Base-by-base conservation (phyloP, 305 asterid species). In the Fraxinus xanthoxyloides region DNA sequence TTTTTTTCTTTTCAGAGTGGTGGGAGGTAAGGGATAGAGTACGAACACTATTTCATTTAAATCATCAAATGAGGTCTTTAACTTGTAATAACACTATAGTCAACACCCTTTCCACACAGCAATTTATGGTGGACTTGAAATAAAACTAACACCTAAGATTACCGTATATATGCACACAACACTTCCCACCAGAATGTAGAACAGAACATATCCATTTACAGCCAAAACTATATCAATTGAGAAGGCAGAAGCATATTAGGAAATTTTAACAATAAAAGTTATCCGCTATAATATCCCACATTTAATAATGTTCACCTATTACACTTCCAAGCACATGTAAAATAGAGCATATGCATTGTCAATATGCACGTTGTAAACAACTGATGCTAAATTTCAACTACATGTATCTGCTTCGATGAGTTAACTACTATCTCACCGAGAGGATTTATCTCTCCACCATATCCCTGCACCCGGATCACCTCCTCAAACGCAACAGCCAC, bases 401-500 rank as follows among this genome's bases (percentile, higher is more conserved):
- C 77, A 61, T 69, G 46, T 24, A 77, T 75, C 72, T 75, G 69
- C 24, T n/a, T 77, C 69, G 24, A 40, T 0, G 21, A 61, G 26
- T 63, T 21, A 35, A 82, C 26, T 34, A 46, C 46, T 26, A 78
- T 82, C 92, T 87, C 84, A 96, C 99, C 97, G 54, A 96, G 93
- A 81, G 99, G 98, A 85, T 96, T 96, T 77, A 93, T 89, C 92
- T 93, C 99, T 82, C 98, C 98, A 67, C 97, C 95, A 85, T 96
- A 96, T 23, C 99, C 99, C 76, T 96, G 98, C 76, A 90, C 93
- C 81, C 98, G 89, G 38, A 92, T 90, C 72, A 96, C 99, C 80
- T 96, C 99, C 88, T 96, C 99, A 61, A 94, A 96, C 0, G 99
- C 99, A 21, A 93, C 92, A 40, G 98, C 97, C 0, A 98, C 98